Conservation (phyloP, 2,329 filamentous ascomycete genomes). For the Colletotrichum sp. region DNA sequence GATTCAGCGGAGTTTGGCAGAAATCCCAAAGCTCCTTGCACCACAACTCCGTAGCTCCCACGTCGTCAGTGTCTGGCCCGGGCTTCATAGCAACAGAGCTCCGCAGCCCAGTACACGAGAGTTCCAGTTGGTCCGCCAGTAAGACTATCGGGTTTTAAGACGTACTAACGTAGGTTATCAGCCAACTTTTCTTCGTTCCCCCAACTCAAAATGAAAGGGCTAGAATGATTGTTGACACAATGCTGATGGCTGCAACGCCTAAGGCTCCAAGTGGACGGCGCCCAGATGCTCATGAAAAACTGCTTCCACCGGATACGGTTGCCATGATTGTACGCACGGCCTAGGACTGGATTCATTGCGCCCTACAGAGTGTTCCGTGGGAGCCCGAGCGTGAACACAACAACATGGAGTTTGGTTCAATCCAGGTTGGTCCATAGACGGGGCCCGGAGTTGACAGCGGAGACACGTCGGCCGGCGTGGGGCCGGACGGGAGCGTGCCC, state of each 20-base stretch:
- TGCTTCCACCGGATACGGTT: neutral
- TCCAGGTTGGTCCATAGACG: neutral
- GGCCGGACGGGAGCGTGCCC: neutral
- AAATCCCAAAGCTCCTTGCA: neutral
- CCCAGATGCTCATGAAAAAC: neutral
- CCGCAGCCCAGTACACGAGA: neutral
- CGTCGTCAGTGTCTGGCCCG: neutral
- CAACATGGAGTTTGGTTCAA: neutral
- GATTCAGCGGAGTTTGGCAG: neutral
- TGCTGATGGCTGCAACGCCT: neutral
- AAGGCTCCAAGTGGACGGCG: neutral
- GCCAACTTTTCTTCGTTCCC: neutral
- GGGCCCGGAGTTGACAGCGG: slow-evolving; percentile 3
- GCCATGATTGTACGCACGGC: neutral
- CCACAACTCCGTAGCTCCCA: neutral
- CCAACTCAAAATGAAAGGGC: neutral
- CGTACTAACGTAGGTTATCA: neutral
- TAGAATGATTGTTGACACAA: neutral
- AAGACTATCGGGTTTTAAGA: neutral
- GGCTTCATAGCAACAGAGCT: neutral
- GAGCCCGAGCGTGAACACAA: neutral
- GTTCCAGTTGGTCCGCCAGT: neutral
- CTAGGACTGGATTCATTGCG: neutral
- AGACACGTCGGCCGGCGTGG: neutral
- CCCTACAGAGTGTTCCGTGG: neutral